phyloP scores from a whole-genome alignment of 495 filamentous ascomycete species.

The Aspergillus avenaceus region DNA sequence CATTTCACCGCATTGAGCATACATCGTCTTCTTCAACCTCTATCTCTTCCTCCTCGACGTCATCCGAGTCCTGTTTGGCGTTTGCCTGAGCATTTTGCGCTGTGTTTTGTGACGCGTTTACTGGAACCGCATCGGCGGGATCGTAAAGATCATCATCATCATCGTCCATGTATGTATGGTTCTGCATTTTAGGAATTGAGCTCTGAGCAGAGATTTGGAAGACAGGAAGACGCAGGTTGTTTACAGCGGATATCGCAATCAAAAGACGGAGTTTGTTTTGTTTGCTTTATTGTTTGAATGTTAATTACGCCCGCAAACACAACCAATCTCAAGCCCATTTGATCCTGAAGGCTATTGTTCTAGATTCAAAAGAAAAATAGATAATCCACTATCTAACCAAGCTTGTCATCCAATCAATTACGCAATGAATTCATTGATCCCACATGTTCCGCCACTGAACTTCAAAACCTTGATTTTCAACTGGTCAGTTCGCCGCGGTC shows the following conservation, averaged over 20 bases:
- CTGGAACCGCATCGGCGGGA: conserved; percentile 40
- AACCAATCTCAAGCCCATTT: no score
- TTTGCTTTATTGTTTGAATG: background rate
- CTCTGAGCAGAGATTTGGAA: conserved; percentile 15
- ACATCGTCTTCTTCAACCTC: conserved; percentile 67
- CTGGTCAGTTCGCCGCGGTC: background rate
- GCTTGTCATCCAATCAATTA: no score
- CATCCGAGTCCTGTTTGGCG: conserved; percentile 45
- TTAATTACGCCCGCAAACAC: no score
- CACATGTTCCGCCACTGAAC: background rate
- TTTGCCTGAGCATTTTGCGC: conserved; percentile 23
- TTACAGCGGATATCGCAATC: conserved; percentile 13
- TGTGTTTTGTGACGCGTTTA: conserved; percentile 22
- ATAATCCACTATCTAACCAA: no score
- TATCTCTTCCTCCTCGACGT: conserved; percentile 70
- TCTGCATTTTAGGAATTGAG: conserved; percentile 13
- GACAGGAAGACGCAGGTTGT: conserved; percentile 15
- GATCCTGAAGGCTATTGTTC: no score
- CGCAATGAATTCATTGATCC: no score
- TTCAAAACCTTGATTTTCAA: no score
- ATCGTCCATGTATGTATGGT: conserved; percentile 38
- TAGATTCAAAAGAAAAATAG: no score
- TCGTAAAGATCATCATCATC: conserved; percentile 55
- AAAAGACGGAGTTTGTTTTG: conserved; percentile 7
- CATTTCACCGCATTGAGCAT: conserved; percentile 33